Conservation (phyloP, 345 rosid species). For the Corymbia maculata region DNA sequence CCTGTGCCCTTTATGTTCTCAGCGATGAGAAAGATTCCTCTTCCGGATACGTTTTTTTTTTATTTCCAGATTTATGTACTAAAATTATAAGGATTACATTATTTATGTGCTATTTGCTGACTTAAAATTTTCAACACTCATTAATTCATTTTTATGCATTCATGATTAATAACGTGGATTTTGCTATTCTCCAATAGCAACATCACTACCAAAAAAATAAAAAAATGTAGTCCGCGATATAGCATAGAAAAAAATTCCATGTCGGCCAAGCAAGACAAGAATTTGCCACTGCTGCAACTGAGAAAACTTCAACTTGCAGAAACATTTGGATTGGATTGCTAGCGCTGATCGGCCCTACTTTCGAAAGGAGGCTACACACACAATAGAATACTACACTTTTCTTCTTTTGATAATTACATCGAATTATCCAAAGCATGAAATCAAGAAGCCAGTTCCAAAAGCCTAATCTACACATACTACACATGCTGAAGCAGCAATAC, state of each 20-base stretch:
- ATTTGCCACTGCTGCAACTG: neutral
- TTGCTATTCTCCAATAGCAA: neutral
- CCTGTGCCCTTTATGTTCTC: neutral
- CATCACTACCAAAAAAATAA: neutral
- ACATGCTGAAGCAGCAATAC: neutral
- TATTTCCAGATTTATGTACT: neutral
- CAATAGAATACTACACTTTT: neutral
- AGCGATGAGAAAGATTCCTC: neutral
- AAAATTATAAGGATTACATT: no score
- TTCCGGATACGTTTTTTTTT: neutral
- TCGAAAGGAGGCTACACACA: neutral
- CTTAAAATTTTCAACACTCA: neutral
- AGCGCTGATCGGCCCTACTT: neutral
- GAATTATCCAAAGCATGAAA: neutral
- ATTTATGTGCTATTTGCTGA: neutral
- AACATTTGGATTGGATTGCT: neutral
- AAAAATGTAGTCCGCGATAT: neutral
- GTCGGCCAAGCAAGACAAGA: neutral
- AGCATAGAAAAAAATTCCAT: neutral
- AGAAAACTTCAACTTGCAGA: neutral
- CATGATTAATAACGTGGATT: neutral
- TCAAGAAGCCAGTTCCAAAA: neutral
- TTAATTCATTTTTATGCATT: neutral
- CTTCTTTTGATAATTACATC: neutral
- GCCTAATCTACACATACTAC: neutral